Conservation (phyloP, 495 filamentous ascomycete species). For the Aspergillus sparsus region DNA sequence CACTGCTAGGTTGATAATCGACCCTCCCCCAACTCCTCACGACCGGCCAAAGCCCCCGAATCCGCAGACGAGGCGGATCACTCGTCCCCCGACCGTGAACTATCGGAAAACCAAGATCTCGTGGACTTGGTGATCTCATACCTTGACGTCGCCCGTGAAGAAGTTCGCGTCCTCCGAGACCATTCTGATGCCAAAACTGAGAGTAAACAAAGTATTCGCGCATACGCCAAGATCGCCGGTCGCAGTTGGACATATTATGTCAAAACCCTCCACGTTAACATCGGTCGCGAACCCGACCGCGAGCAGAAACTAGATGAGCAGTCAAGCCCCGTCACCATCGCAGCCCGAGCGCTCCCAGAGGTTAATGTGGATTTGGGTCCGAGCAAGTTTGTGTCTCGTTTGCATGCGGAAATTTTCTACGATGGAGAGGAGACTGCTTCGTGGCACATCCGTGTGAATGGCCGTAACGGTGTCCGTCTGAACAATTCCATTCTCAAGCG, state of each 20-base stretch:
- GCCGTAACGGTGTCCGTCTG: slow-evolving; percentile 84
- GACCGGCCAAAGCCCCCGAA: slow-evolving; percentile 33
- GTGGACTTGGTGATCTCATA: slow-evolving; percentile 73
- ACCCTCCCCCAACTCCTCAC: slow-evolving; percentile 30
- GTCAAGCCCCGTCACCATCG: slow-evolving; percentile 48
- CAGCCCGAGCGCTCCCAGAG: slow-evolving; percentile 45
- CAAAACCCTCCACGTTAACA: slow-evolving; percentile 73
- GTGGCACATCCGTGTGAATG: slow-evolving; percentile 85
- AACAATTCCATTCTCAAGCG: slow-evolving; percentile 69
- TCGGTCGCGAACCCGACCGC: slow-evolving; percentile 76
- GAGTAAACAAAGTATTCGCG: slow-evolving; percentile 70
- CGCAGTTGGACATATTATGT: slow-evolving; percentile 95
- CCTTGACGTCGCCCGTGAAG: slow-evolving; percentile 58
- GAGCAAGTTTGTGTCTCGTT: slow-evolving; percentile 84
- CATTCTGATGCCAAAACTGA: slow-evolving; percentile 73
- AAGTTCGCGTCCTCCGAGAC: slow-evolving; percentile 69
- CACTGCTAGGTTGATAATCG: slow-evolving; percentile 40
- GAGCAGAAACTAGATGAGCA: slow-evolving; percentile 46
- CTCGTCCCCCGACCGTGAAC: slow-evolving; percentile 54
- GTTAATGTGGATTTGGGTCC: slow-evolving; percentile 94
- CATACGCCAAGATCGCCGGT: slow-evolving; percentile 92
- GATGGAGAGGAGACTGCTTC: slow-evolving; percentile 58
- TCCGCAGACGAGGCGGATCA: slow-evolving; percentile 47
- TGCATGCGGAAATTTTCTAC: slow-evolving; percentile 85
- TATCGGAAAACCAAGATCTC: slow-evolving; percentile 59